A percentile compares a stretch with the other conserved stretches of the same genome.
These are phyloP conservation scores for Panaeolus papilionaceus DNA, from an alignment of 768 basidiomycete genomes.

Conservation along the genomic window DNA sequence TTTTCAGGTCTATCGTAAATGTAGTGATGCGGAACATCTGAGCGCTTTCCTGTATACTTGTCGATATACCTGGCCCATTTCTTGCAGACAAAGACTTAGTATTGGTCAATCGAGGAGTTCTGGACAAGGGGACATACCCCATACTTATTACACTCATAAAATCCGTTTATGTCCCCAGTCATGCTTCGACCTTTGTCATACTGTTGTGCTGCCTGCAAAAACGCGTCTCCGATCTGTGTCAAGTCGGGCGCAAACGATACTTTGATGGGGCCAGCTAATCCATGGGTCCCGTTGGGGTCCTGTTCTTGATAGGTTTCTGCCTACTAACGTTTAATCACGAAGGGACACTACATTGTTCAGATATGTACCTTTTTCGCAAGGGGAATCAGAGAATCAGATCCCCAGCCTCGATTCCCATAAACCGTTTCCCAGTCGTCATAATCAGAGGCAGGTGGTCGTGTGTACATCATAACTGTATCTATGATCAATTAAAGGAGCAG, in stretches of 20 bases:
- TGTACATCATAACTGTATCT: slow-evolving; percentile 55
- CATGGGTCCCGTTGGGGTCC: slow-evolving; percentile 44
- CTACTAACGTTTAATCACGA: slow-evolving; percentile 27
- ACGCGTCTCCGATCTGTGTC: slow-evolving; percentile 50
- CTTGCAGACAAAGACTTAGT: slow-evolving; percentile 37
- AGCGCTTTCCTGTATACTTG: slow-evolving; percentile 55
- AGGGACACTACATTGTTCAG: neutral
- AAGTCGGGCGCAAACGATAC: slow-evolving; percentile 48
- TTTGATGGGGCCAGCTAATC: slow-evolving; percentile 55
- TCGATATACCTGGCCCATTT: slow-evolving; percentile 65
- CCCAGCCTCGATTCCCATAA: slow-evolving; percentile 65
- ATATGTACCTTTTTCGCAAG: slow-evolving; percentile 57
- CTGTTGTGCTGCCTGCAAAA: slow-evolving; percentile 48
- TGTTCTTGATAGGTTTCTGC: slow-evolving; percentile 47
- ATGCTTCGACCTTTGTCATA: slow-evolving; percentile 55
- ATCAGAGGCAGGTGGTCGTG: slow-evolving; percentile 64
- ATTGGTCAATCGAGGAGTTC: neutral
- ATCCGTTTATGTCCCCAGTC: slow-evolving; percentile 54
- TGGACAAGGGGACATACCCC: slow-evolving; percentile 22
- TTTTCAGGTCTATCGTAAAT: slow-evolving; percentile 52
- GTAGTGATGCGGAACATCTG: slow-evolving; percentile 59
- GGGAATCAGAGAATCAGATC: slow-evolving; percentile 61
- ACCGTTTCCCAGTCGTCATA: slow-evolving; percentile 66
- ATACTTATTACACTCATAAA: slow-evolving; percentile 43
- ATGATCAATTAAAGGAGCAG: neutral